These are phyloP conservation scores for Brassica incana DNA, from an alignment of 345 rosid genomes.

Conservation along the genomic window DNA sequence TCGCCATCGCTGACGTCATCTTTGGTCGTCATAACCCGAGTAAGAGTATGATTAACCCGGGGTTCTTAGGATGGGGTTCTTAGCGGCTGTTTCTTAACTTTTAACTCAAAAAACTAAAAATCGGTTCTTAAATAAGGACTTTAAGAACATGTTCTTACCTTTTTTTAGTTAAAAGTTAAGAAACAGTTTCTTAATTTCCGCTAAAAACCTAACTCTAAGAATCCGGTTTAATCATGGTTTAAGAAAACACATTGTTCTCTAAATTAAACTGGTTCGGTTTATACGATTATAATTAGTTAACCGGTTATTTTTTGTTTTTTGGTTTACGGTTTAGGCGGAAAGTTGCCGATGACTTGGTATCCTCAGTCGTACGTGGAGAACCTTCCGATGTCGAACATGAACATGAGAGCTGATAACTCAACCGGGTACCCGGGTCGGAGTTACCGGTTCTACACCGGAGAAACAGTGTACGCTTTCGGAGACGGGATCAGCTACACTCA, in stretches of 20 bases:
- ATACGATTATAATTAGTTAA: not conserved
- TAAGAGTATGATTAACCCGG: slow-evolving; percentile 21
- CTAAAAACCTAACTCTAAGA: no score
- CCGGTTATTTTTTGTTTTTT: not conserved
- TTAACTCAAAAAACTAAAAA: no score
- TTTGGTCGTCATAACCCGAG: slow-evolving; percentile 71
- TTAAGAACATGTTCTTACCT: no score
- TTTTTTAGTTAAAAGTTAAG: no score
- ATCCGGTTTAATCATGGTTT: no score
- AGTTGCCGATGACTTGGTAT: slow-evolving; percentile 83
- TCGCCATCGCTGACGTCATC: slow-evolving; percentile 68
- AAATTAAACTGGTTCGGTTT: not conserved
- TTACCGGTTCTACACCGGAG: slow-evolving; percentile 72
- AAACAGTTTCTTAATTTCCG: no score
- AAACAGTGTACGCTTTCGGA: slow-evolving; percentile 63
- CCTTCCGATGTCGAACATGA: slow-evolving; percentile 79
- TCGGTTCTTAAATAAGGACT: no score
- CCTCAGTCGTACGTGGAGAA: slow-evolving; percentile 62
- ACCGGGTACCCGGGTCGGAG: slow-evolving; percentile 76
- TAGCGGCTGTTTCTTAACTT: no score
- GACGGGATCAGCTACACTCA: slow-evolving; percentile 60
- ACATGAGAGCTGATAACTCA: slow-evolving; percentile 64
- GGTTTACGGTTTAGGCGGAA: slow-evolving; percentile 46
- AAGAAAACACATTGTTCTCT: not conserved
- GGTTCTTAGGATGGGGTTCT: no score